These are phyloP conservation scores for Talaromyces liani DNA, from an alignment of 495 filamentous ascomycete species.

Conservation along the genomic window DNA sequence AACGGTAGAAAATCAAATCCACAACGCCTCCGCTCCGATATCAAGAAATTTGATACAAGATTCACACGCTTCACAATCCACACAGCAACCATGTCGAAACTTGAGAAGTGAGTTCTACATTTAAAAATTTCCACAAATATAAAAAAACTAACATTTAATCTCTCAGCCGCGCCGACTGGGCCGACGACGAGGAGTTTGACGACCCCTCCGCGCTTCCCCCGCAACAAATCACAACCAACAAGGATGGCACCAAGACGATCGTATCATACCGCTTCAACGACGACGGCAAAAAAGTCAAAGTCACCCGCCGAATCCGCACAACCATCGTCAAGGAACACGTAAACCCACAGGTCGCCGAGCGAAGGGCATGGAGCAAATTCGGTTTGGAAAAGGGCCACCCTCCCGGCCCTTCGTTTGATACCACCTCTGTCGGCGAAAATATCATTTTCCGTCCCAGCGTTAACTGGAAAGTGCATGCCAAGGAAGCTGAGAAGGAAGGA, in stretches of 20 bases:
- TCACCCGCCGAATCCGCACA: conserved; percentile 85
- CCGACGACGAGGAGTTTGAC: conserved; percentile 94
- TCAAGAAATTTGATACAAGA: conserved; percentile 35
- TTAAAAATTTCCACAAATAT: conserved; percentile 7
- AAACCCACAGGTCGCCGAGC: conserved; percentile 93
- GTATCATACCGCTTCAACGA: conserved; percentile 88
- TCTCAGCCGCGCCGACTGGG: conserved; percentile 75
- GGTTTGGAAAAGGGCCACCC: conserved; percentile 71
- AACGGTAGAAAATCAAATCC: conserved; percentile 31
- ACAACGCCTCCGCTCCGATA: conserved; percentile 41
- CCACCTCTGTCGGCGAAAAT: conserved; percentile 92
- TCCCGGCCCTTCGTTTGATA: conserved; percentile 65
- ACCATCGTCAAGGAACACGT: conserved; percentile 84
- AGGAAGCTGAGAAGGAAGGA: conserved; percentile 70
- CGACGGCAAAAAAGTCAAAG: conserved; percentile 90
- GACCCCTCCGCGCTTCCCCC: conserved; percentile 70
- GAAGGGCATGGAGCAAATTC: conserved; percentile 87
- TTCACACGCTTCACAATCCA: conserved; percentile 18
- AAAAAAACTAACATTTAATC: conserved; percentile 14
- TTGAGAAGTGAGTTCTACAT: conserved; percentile 28
- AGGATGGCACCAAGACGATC: conserved; percentile 95
- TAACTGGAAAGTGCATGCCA: conserved; percentile 84
- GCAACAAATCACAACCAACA: conserved; percentile 82
- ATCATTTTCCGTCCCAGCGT: conserved; percentile 86
- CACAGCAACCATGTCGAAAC: conserved; percentile 38